Evolutionary conservation across 371 early-diverging fungal species (phyloP).

Genomic region (Mucor lusitanicus): DNA sequence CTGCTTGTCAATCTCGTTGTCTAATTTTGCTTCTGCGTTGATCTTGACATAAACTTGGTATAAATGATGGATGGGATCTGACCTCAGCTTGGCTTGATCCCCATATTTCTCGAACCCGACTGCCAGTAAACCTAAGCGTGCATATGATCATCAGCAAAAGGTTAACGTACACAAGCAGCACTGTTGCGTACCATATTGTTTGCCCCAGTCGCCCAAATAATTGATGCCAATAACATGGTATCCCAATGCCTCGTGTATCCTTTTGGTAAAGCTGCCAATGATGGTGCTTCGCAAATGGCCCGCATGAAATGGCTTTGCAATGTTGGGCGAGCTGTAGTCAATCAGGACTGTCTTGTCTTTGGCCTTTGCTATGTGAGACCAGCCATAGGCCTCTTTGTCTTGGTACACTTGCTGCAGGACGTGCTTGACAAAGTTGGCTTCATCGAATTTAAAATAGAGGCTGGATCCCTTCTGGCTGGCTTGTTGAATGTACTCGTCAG

Average conservation of each 20-base stretch:
- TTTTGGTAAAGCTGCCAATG: conserved; percentile 94
- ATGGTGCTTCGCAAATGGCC: conserved; percentile 99
- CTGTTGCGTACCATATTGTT: conserved; percentile 85
- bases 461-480: conserved; percentile 3
- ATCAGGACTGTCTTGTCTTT: conserved; percentile 71
- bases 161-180: background rate
- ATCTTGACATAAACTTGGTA: conserved; percentile 96
- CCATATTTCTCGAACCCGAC: conserved; percentile 93
- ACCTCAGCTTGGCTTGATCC: conserved; percentile 71
- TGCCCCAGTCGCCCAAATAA: conserved; percentile 99
- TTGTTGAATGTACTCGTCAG: conserved; percentile 42
- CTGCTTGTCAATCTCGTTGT: conserved; percentile 62
- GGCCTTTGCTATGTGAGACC: conserved; percentile 35
- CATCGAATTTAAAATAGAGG: conserved; percentile 15
- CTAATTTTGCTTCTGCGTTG: conserved; percentile 63
- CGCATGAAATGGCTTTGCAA: conserved; percentile 99
- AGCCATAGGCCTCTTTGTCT: conserved; percentile 27
- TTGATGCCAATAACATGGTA: conserved; percentile 91
- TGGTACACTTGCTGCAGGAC: conserved; percentile 43
- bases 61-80: conserved; percentile 94
- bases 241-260: conserved; percentile 86
- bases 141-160: too few species aligned
- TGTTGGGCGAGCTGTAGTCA: conserved; percentile 98
- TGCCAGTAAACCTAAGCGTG: conserved; percentile 69
- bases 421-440: conserved; percentile 26